Evolutionary conservation across 495 filamentous ascomycete species (phyloP), one percentile per base, ranked within the genome.

Genomic region (Podospora tetraspora): DNA sequence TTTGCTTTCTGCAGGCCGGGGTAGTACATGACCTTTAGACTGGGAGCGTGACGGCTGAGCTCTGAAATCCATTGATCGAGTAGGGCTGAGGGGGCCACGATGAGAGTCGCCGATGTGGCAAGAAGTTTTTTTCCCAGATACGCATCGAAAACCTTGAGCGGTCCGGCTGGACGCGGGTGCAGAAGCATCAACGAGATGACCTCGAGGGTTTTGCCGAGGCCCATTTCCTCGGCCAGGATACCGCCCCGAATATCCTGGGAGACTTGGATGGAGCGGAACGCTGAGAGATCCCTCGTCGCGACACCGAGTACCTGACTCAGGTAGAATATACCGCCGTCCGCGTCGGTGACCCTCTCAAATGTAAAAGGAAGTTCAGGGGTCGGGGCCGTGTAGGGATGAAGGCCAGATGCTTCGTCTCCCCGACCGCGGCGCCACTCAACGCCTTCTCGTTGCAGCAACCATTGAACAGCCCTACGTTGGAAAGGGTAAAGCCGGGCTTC

Each of bases 171-270:
- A 22, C 79, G 82, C 43, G 66, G 80, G 72, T 96, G 88, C 59
- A 90, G 74, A 59, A 84, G 85, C 0, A 96, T 89, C 22, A 97
- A 78, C 2, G 90, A 86, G 59, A 95, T 91, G 62, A 94, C 84
- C 76, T 99, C 95, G 22, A 97, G 86, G 0, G 95, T 97, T 76
- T 99, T 99, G 1, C 95, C 95, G 5, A 99, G 80, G 0, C 94
- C 94, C 95, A 97, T 97, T 78, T 99, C 95, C 77, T 99, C 94
- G 0, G 93, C 92, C 23, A 99, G 84, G 30, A 87, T 89, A 57
- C 90, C 90, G 30, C 90, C 90, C 61, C 82, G 86, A 30, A 91
- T 65, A 2, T 69, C 73, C 59, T 83, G 76, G 10, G 77, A 72
- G 56, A 81, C 75, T 29, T 52, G 43, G 43, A 52, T 52, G 5